These are phyloP conservation scores for Seminavis robusta DNA, from an alignment of 108 stramenopile genomes.

Conservation along the genomic window DNA sequence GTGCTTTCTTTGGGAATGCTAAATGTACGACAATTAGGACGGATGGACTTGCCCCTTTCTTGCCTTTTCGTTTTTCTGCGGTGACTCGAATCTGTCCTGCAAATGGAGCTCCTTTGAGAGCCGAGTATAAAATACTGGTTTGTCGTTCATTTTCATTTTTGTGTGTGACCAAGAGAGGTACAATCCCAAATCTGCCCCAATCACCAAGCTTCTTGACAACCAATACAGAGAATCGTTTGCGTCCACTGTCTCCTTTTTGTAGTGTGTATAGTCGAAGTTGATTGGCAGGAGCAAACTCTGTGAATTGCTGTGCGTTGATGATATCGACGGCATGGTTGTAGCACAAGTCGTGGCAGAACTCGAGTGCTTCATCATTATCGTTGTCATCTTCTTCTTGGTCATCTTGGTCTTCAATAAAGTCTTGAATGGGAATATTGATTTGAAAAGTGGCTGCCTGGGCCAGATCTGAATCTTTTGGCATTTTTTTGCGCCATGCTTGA, in stretches of 20 bases:
- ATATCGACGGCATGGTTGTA: constrained; percentile 42
- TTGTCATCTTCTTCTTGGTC: constrained; percentile 9
- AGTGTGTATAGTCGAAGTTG: not conserved
- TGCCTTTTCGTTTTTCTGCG: constrained; percentile 19
- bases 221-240: constrained; percentile 33
- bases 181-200: constrained; percentile 59
- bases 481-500: constrained; percentile 15
- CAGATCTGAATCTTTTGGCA: constrained; percentile 15
- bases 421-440: constrained; percentile 7
- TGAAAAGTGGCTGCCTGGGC: constrained; percentile 32
- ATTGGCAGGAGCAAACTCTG: constrained; percentile 53
- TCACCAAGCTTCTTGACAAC: constrained; percentile 59
- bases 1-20: not conserved
- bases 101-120: constrained; percentile 61
- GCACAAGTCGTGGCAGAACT: constrained; percentile 24
- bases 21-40: not conserved
- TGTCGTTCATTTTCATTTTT: not conserved
- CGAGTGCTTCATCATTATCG: too few species aligned
- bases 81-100: constrained; percentile 68
- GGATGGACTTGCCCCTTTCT: not conserved
- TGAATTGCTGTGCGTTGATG: constrained; percentile 47
- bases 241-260: constrained; percentile 18
- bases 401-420: constrained; percentile 22
- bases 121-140: constrained; percentile 23
- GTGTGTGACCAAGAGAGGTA: constrained; percentile 37